Evolutionary conservation across 2,329 filamentous ascomycete species (phyloP), one percentile per base, ranked within the genome.

Genomic region (Xylaria sp.): DNA sequence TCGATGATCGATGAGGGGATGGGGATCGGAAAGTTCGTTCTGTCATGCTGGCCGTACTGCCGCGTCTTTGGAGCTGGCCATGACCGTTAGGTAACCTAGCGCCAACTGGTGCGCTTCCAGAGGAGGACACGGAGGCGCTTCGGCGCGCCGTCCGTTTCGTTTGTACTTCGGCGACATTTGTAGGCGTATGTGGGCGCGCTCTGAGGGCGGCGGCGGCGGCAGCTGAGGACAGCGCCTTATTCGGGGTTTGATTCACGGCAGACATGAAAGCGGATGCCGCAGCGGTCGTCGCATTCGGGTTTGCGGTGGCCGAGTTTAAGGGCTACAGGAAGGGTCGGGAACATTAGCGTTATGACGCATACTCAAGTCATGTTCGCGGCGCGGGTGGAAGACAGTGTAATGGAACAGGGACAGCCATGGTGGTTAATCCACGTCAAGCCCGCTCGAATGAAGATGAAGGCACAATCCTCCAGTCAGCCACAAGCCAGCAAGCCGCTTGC

Each of bases 201-300:
- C 91, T 90, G 66, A 98, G 86, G 55, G 94, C 94, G 32, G 94
- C 90, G 18, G 93, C 94, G 7, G 95, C 94, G 13, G 95, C 95
- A 7, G 94, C 93, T 41, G 92, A 91, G 46, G 94, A 97, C 50
- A 97, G 85, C 66, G 88, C 89, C 67, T 83, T 84, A 79, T 87
- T 87, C 73, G 90, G 87, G 28, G 76, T 78, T 20, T 74, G 86
- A 80, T 79, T 88, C 86, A 76, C 86, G 89, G 73, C 87, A 46
- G 77, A 89, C 76, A 91, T 86, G 80, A 95, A 97, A 66, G 94
- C 94, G 78, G 92, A 91, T 68, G 89, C 89, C 68, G 94, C 94
- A 65, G 93, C 93, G 55, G 91, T 90, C 63, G 94, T 89, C 66
- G 93, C 94, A 76, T 90, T 90, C 64, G 92, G 85, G 76, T 89